Evolutionary conservation across 306 rosid genomes (phyloP).

Genomic region (Dalbergia cultrata): DNA sequence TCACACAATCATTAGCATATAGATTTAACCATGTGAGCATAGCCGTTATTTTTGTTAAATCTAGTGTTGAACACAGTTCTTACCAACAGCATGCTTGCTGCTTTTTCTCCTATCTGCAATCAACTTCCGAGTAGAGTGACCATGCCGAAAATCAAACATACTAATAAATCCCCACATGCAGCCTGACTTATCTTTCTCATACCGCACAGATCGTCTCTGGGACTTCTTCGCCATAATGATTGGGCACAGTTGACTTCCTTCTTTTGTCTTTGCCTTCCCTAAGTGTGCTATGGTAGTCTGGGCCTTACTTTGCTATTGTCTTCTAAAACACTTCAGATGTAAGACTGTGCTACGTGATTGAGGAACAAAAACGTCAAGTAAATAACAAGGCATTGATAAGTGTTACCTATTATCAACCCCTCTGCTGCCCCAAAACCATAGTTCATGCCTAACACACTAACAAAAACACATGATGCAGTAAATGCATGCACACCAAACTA

Average conservation of each 20-base stretch:
- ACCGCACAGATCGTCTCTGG: slow-evolving; percentile 70
- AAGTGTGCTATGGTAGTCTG: slow-evolving; percentile 32
- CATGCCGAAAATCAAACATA: slow-evolving; percentile 92
- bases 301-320: slow-evolving; percentile 21
- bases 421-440: slow-evolving; percentile 8
- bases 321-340: slow-evolving; percentile 43
- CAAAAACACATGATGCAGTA: slow-evolving; percentile 25
- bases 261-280: slow-evolving; percentile 2
- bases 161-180: slow-evolving; percentile 99
- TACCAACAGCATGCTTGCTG: slow-evolving; percentile 72
- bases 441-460: slow-evolving; percentile 34
- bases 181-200: slow-evolving; percentile 89
- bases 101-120: slow-evolving; percentile 78
- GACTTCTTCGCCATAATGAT: slow-evolving; percentile 80
- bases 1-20: slow-evolving; percentile 21
- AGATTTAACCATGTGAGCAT: slow-evolving; percentile 7
- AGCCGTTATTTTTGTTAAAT: slow-evolving; percentile 34
- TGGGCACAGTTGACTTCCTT: slow-evolving; percentile 33
- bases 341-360: slow-evolving; percentile 48
- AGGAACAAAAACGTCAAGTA: slow-evolving; percentile 44
- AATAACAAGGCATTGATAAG: slow-evolving; percentile 32
- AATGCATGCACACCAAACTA: slow-evolving; percentile 17
- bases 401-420: not conserved
- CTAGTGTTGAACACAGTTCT: slow-evolving; percentile 47
- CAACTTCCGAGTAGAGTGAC: slow-evolving; percentile 75